phyloP scores from a whole-genome alignment of 805 yeast genomes.

The Metschnikowia lochheadii region DNA sequence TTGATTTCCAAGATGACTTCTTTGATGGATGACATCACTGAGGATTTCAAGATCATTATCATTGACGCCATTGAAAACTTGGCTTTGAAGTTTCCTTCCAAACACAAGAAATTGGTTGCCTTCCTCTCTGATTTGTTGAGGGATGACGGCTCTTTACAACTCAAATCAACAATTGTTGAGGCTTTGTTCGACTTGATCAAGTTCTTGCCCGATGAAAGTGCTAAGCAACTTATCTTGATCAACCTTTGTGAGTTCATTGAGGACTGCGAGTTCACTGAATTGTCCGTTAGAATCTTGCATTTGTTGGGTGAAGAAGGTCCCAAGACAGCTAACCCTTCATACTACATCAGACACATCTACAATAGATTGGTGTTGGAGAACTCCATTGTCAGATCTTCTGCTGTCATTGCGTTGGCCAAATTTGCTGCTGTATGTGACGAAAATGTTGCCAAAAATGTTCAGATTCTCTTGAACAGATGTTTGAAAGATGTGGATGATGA shows the following conservation, averaged over 20 bases:
- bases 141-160: constrained; percentile 84
- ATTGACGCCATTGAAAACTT: constrained; percentile 91
- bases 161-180: constrained; percentile 85
- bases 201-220: constrained; percentile 66
- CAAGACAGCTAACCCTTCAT: constrained; percentile 73
- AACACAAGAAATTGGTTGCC: constrained; percentile 74
- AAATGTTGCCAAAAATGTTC: constrained; percentile 61
- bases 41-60: constrained; percentile 91
- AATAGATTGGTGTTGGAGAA: constrained; percentile 95
- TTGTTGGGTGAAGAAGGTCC: constrained; percentile 95
- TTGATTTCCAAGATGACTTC: constrained; percentile 81
- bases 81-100: constrained; percentile 89
- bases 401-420: constrained; percentile 87
- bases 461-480: constrained; percentile 74
- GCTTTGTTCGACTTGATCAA: constrained; percentile 89
- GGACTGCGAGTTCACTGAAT: constrained; percentile 94
- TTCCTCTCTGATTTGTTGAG: constrained; percentile 82
- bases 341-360: constrained; percentile 92
- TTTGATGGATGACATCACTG: constrained; percentile 89
- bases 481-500: constrained; percentile 90
- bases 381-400: constrained; percentile 92
- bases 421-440: constrained; percentile 78
- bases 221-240: constrained; percentile 78
- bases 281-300: constrained; percentile 89
- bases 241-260: constrained; percentile 95